phyloP scores from a whole-genome alignment of 2,329 filamentous ascomycete species.

The Diplodia mutila region DNA sequence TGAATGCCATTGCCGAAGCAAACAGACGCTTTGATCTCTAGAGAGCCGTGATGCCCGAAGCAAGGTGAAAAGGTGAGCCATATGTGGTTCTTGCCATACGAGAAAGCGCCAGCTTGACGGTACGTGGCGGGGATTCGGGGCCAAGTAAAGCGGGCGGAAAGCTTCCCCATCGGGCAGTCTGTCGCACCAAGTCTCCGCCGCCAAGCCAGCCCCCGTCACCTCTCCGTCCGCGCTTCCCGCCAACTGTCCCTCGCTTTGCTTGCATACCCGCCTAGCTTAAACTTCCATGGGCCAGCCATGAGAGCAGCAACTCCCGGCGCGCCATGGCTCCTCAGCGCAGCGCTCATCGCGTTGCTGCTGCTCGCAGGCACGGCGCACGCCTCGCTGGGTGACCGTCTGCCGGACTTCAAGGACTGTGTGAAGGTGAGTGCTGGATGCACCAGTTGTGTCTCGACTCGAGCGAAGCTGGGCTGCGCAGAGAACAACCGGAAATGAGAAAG shows the following conservation, averaged over 20 bases:
- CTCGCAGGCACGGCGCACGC: conserved; percentile 56
- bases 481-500: conserved; percentile 29
- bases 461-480: background rate
- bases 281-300: conserved; percentile 18
- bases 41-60: background rate
- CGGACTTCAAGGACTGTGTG: conserved; percentile 86
- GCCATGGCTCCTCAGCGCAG: conserved; percentile 20
- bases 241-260: background rate
- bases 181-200: background rate
- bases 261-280: background rate
- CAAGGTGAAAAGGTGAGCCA: background rate
- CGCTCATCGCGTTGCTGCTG: conserved; percentile 39
- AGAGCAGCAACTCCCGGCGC: conserved; percentile 12
- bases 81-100: no score
- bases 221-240: conserved; percentile 1
- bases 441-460: no score
- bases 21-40: background rate
- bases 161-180: conserved; percentile 8
- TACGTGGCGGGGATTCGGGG: background rate
- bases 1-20: conserved; percentile 4
- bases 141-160: background rate
- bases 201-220: conserved; percentile 5
- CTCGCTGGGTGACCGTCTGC: conserved; percentile 80
- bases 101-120: no score
- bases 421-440: conserved; percentile 57